These are phyloP conservation scores for Ensete ventricosum DNA, from an alignment of 176 grass and related monocot genomes.

Conservation along the genomic window DNA sequence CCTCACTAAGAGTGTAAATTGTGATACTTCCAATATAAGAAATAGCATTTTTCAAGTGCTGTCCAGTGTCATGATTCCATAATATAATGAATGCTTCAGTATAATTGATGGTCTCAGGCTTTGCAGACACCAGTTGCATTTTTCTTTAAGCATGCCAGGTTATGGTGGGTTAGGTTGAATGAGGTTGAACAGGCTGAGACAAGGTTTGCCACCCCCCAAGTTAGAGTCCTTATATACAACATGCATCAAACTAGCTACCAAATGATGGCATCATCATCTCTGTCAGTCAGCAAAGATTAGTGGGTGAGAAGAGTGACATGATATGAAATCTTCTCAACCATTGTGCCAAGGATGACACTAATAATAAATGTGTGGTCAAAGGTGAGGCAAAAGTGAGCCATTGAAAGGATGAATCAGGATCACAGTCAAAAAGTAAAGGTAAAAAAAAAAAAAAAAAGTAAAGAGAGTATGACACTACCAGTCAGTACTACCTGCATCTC, in stretches of 20 bases:
- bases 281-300: background rate
- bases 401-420: background rate
- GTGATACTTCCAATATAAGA: too few relatives aligned
- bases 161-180: background rate
- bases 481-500: background rate
- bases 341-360: background rate
- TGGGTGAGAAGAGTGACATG: background rate
- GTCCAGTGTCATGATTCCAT: too few relatives aligned
- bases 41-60: too few relatives aligned
- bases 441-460: background rate
- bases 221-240: background rate
- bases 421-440: conserved; percentile 3
- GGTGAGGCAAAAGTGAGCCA: background rate
- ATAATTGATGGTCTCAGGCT: background rate
- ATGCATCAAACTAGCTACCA: background rate
- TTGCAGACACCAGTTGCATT: background rate
- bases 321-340: background rate
- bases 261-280: background rate
- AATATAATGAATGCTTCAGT: background rate
- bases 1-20: too few relatives aligned
- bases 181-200: background rate
- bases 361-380: conserved; percentile 7
- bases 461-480: background rate
- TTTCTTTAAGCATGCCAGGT: too few relatives aligned
- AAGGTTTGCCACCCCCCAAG: conserved; percentile 3